phyloP scores from a whole-genome alignment of 306 rosid genomes.

The Rosa chinensis region DNA sequence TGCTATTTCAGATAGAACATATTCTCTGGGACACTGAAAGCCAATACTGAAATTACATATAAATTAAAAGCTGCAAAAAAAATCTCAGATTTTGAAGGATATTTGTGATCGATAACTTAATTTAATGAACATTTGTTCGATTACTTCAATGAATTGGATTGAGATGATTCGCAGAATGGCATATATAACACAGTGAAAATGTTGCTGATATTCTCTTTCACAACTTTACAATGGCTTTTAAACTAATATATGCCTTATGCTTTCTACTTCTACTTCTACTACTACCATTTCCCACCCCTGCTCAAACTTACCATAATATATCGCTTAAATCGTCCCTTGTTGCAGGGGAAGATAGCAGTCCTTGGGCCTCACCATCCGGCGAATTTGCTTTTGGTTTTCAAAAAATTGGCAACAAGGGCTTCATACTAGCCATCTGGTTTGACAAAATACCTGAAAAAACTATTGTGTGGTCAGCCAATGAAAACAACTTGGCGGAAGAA shows the following conservation, averaged over 20 bases:
- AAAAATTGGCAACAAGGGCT: conserved; percentile 12
- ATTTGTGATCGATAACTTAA: not conserved
- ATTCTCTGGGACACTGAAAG: not conserved
- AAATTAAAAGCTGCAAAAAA: not conserved
- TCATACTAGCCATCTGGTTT: conserved; percentile 46
- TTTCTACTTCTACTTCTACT: conserved; percentile 18
- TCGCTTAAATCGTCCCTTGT: conserved; percentile 21
- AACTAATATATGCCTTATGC: not conserved
- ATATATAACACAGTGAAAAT: not conserved
- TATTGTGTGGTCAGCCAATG: conserved; percentile 44
- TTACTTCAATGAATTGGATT: not conserved
- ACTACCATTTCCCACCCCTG: conserved; percentile 4
- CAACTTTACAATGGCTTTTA: not conserved
- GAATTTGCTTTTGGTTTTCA: conserved; percentile 50
- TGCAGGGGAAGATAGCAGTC: not conserved
- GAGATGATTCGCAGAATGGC: not conserved
- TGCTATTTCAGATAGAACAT: not conserved
- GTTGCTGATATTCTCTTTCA: not conserved
- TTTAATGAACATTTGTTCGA: not conserved
- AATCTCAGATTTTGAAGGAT: not conserved
- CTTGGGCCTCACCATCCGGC: conserved; percentile 34
- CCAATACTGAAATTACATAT: not conserved
- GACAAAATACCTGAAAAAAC: conserved; percentile 36
- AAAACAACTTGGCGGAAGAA: conserved; percentile 7
- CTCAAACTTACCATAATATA: conserved; percentile 21